Conservation (phyloP, 306 rosid genomes). For the Elaeagnus macrophylla region DNA sequence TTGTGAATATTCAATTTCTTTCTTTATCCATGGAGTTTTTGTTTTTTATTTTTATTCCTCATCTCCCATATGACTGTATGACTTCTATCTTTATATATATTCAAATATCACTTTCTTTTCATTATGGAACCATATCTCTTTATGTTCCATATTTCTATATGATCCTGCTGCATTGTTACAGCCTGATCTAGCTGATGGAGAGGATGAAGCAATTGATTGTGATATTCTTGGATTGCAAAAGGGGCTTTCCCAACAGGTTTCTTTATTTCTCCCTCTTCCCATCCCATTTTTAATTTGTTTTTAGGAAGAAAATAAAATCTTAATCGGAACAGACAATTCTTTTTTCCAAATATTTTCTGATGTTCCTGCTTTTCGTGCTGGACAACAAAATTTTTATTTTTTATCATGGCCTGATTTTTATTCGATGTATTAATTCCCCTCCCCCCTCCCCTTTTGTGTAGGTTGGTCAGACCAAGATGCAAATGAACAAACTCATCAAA, state of each 20-base stretch:
- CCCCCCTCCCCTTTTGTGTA: no score
- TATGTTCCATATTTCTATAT: not conserved
- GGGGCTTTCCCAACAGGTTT: conserved; percentile 59
- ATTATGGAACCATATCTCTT: no score
- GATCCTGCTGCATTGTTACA: conserved; percentile 34
- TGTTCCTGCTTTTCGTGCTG: not conserved
- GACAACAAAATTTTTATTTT: no score
- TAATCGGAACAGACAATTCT: not conserved
- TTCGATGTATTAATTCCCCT: no score
- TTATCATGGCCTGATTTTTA: no score
- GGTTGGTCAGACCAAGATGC: no score
- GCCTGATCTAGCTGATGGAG: conserved; percentile 82
- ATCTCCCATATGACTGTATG: not conserved
- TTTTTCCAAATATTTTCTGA: not conserved
- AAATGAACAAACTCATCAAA: no score
- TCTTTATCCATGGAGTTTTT: not conserved
- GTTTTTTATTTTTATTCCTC: not conserved
- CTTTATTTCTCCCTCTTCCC: conserved; percentile 1
- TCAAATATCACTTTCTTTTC: no score
- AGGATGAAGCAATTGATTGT: conserved; percentile 48
- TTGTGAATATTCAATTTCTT: conserved; percentile 9
- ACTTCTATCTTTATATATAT: no score
- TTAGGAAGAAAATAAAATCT: conserved; percentile 4
- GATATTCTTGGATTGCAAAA: conserved; percentile 60
- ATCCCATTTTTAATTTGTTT: not conserved